Conservation (phyloP, 768 basidiomycete genomes). For the Russula virescens region DNA sequence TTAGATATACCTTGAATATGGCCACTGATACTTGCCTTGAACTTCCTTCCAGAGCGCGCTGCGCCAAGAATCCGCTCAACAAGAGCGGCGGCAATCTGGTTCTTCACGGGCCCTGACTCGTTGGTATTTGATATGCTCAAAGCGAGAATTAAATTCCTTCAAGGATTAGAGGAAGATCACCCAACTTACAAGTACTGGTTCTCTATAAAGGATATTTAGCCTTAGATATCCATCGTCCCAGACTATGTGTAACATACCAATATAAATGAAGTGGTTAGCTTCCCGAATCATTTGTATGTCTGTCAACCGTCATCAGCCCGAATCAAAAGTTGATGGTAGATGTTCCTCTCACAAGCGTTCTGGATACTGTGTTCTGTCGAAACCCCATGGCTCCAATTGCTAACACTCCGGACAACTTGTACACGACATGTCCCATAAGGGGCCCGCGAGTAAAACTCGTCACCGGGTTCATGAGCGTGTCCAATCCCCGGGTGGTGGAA, state of each 20-base stretch:
- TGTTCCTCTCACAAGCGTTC: slow-evolving; percentile 67
- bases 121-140: slow-evolving; percentile 71
- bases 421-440: slow-evolving; percentile 56
- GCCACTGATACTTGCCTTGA: slow-evolving; percentile 48
- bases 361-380: slow-evolving; percentile 88
- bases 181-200: slow-evolving; percentile 81
- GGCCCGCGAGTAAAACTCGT: slow-evolving; percentile 33
- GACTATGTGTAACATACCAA: slow-evolving; percentile 48
- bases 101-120: slow-evolving; percentile 61
- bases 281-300: slow-evolving; percentile 78
- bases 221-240: background rate
- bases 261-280: slow-evolving; percentile 86
- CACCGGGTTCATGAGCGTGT: slow-evolving; percentile 35
- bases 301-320: slow-evolving; percentile 27
- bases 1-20: background rate
- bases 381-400: slow-evolving; percentile 93
- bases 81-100: slow-evolving; percentile 77
- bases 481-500: slow-evolving; percentile 28
- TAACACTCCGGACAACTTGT: slow-evolving; percentile 81
- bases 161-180: background rate
- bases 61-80: slow-evolving; percentile 84
- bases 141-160: slow-evolving; percentile 2
- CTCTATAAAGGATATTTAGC: slow-evolving; percentile 33
- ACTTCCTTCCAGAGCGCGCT: slow-evolving; percentile 59
- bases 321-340: background rate